These are phyloP conservation scores for Larix kaempferi DNA, from an alignment of 75 land plant species.

Conservation along the genomic window DNA sequence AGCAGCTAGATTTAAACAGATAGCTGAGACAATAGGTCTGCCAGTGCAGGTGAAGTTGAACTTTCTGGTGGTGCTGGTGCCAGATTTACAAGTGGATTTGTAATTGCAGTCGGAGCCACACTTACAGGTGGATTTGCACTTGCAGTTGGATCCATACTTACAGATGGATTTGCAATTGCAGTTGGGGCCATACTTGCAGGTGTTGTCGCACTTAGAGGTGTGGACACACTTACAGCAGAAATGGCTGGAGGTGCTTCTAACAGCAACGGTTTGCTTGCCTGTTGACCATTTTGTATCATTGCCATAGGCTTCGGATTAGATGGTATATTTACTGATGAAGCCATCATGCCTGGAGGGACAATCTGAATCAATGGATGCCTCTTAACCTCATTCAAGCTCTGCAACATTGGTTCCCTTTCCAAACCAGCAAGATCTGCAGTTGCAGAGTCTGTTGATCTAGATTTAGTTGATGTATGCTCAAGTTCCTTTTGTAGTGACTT, in stretches of 20 bases:
- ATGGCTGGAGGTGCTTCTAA: constrained; percentile 48
- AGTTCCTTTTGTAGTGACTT: constrained; percentile 78
- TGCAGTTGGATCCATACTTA: background rate
- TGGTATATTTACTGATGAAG: constrained; percentile 38
- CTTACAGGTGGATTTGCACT: background rate
- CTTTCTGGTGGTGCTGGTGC: background rate
- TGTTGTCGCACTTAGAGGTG: background rate
- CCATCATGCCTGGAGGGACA: constrained; percentile 84
- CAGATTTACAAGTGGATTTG: background rate
- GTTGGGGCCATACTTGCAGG: background rate
- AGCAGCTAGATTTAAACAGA: background rate
- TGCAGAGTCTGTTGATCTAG: constrained; percentile 37
- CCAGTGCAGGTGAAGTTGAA: no score
- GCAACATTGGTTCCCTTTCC: constrained; percentile 55
- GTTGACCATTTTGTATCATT: constrained; percentile 22
- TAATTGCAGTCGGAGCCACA: background rate
- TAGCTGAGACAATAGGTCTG: no score
- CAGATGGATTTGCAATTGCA: background rate
- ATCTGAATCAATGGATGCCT: constrained; percentile 89
- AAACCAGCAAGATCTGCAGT: constrained; percentile 57
- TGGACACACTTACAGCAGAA: constrained; percentile 5
- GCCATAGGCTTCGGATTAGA: constrained; percentile 33
- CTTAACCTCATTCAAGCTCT: constrained; percentile 58
- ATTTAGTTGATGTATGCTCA: constrained; percentile 40
- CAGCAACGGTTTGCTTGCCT: constrained; percentile 46